Percentiles rank a stretch among this genome's conserved stretches.
Evolutionary conservation across 495 filamentous ascomycete genomes (phyloP).

Genomic region (Penicillium roqueforti): DNA sequence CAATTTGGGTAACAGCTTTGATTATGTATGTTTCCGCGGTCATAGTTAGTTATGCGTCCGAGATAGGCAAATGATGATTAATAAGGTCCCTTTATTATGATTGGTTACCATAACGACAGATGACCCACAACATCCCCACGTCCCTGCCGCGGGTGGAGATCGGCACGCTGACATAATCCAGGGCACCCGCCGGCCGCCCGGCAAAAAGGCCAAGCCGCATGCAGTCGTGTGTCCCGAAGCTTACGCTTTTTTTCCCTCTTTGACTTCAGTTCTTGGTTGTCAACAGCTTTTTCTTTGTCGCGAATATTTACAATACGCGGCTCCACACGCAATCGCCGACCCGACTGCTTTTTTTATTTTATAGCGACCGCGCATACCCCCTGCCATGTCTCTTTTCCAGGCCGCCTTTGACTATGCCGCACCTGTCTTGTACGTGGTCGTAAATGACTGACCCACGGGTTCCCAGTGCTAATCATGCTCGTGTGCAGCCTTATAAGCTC

Average conservation of each 20-base stretch:
- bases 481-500: conserved; percentile 62
- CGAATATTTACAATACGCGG: not conserved
- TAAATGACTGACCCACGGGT: not conserved
- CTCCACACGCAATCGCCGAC: not conserved
- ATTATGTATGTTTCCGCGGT: no score
- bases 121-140: no score
- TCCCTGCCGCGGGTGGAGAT: not conserved
- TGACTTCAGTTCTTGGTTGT: not conserved
- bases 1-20: no score
- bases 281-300: not conserved
- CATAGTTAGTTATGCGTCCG: no score
- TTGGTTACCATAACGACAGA: not conserved
- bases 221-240: no score
- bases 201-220: conserved; percentile 17
- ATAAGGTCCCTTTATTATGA: not conserved
- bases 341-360: not conserved
- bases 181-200: not conserved
- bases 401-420: conserved; percentile 45
- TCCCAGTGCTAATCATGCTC: conserved; percentile 7
- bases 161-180: conserved; percentile 25
- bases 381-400: conserved; percentile 39
- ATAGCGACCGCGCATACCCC: conserved; percentile 2
- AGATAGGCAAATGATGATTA: no score
- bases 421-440: conserved; percentile 39
- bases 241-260: not conserved